Conservation (phyloP, 2,329 filamentous ascomycete genomes). For the Raffaelea ambrosiae region DNA sequence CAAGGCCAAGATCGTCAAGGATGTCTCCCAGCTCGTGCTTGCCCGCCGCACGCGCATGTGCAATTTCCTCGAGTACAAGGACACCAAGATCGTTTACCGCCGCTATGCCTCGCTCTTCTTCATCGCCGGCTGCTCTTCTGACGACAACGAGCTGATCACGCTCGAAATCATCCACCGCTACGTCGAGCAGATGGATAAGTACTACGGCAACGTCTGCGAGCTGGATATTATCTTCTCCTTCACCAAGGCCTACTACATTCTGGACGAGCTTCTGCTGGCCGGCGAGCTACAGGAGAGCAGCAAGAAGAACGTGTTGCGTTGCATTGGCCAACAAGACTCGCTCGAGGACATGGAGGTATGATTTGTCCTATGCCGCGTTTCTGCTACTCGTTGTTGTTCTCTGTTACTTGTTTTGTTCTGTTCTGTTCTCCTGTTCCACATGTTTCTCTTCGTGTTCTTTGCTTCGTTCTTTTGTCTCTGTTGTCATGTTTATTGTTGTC, state of each 20-base stretch:
- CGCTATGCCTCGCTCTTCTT: conserved; percentile 99
- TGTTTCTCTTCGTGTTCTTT: neutral
- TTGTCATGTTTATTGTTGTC: neutral
- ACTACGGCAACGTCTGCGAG: conserved; percentile 99
- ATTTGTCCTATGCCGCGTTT: conserved; percentile 33
- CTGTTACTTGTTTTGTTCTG: conserved; percentile 1
- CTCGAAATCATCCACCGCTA: conserved; percentile 99
- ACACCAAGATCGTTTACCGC: conserved; percentile 97
- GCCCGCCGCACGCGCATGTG: conserved; percentile 97
- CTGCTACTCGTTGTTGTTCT: conserved; percentile 4
- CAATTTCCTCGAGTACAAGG: conserved; percentile 99
- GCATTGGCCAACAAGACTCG: conserved; percentile 94
- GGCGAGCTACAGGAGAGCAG: conserved; percentile 98
- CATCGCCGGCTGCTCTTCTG: conserved; percentile 94
- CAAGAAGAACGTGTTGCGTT: conserved; percentile 96
- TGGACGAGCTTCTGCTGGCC: conserved; percentile 89
- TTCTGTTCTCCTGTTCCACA: neutral
- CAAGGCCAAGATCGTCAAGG: conserved; percentile 99
- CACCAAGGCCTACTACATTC: conserved; percentile 98
- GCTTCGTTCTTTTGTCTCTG: neutral
- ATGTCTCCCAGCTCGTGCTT: conserved; percentile 95
- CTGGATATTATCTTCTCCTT: conserved; percentile 99
- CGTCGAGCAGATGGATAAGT: conserved; percentile 99
- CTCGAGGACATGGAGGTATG: conserved; percentile 96
- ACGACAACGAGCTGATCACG: conserved; percentile 95